Evolutionary conservation across 176 grass and related monocot species (phyloP).

Genomic region (Oryza brachyantha): DNA sequence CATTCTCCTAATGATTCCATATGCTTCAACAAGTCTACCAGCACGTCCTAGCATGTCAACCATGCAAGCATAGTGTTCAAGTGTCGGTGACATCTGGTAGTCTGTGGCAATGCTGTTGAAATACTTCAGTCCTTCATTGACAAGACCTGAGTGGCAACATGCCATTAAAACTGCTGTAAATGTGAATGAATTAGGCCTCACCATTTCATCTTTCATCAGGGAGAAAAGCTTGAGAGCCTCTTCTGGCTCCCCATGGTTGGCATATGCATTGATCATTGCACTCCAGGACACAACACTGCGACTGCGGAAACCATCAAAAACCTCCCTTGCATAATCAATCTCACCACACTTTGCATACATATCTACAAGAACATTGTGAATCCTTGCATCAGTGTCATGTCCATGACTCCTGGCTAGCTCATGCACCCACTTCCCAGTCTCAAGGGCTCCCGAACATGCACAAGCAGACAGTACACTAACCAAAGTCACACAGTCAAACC

Average conservation of each 20-base stretch:
- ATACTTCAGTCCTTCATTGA: slow-evolving; percentile 63
- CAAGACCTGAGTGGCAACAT: slow-evolving; percentile 61
- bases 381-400: slow-evolving; percentile 52
- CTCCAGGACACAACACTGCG: slow-evolving; percentile 63
- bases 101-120: slow-evolving; percentile 62
- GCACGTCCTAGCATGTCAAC: slow-evolving; percentile 72
- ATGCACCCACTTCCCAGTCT: slow-evolving; percentile 79
- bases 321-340: slow-evolving; percentile 44
- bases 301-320: slow-evolving; percentile 50
- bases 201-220: slow-evolving; percentile 44
- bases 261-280: slow-evolving; percentile 68
- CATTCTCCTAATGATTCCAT: slow-evolving; percentile 65
- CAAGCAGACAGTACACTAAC: slow-evolving; percentile 80
- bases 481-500: slow-evolving; percentile 63
- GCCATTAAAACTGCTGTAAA: slow-evolving; percentile 65
- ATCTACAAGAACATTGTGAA: slow-evolving; percentile 60
- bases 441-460: slow-evolving; percentile 46
- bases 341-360: slow-evolving; percentile 77
- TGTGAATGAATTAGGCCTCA: slow-evolving; percentile 74
- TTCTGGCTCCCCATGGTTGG: slow-evolving; percentile 57
- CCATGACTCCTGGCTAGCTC: slow-evolving; percentile 46
- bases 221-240: slow-evolving; percentile 65
- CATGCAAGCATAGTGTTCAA: slow-evolving; percentile 79
- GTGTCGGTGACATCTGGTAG: slow-evolving; percentile 37
- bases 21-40: slow-evolving; percentile 59